Conservation (phyloP, 1,139 yeast genomes). For the Geotrichum carabidarum region DNA sequence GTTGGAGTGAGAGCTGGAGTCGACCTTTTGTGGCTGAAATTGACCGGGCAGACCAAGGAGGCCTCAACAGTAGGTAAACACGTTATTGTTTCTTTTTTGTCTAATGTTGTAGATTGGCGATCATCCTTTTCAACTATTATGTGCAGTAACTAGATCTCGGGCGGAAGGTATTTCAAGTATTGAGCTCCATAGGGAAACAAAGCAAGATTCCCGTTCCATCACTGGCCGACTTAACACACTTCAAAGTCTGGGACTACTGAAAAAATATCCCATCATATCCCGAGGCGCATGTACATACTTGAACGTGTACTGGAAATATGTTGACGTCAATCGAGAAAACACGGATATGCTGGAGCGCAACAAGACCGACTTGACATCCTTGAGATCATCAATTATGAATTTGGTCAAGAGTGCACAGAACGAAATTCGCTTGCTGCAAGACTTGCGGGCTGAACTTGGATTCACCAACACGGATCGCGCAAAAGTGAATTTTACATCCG, state of each 20-base stretch:
- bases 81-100: background rate
- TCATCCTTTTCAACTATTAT: constrained; percentile 36
- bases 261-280: constrained; percentile 34
- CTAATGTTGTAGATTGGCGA: constrained; percentile 30
- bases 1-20: constrained; percentile 35
- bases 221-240: constrained; percentile 36
- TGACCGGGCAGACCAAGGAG: constrained; percentile 36
- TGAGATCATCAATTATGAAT: constrained; percentile 46
- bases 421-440: constrained; percentile 51
- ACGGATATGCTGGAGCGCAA: constrained; percentile 7
- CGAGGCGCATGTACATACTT: constrained; percentile 34
- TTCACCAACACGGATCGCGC: constrained; percentile 46
- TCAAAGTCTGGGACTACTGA: constrained; percentile 35
- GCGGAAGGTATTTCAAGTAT: constrained; percentile 36
- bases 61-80: constrained; percentile 10
- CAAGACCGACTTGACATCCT: constrained; percentile 37
- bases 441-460: constrained; percentile 37
- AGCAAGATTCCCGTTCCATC: constrained; percentile 42
- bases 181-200: constrained; percentile 36
- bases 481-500: constrained; percentile 49
- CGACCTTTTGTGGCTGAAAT: constrained; percentile 36
- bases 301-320: constrained; percentile 33
- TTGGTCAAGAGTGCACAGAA: constrained; percentile 62
- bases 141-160: constrained; percentile 37
- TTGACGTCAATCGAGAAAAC: constrained; percentile 21